phyloP scores from a whole-genome alignment of 139 green algal species.

The Auxenochlorella pyrenoidosa region DNA sequence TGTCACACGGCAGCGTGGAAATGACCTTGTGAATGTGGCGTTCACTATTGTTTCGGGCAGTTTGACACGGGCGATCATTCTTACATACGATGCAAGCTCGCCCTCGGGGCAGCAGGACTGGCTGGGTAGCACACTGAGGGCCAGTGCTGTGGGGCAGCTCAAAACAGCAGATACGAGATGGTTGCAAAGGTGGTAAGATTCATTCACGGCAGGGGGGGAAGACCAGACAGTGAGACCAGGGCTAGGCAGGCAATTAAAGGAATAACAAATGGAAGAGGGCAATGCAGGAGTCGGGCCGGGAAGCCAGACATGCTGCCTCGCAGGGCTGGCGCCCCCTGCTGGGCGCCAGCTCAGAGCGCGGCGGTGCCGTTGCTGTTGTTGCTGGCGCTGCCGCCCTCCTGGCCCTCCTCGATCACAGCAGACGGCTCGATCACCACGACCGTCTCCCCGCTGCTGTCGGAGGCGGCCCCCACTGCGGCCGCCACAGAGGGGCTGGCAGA shows the following conservation, averaged over 20 bases:
- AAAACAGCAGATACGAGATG: no score
- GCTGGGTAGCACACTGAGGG: no score
- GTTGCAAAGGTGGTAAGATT: neutral
- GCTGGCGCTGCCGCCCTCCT: neutral
- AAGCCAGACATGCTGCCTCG: no score
- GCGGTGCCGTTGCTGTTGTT: constrained; percentile 2
- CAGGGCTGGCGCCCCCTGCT: no score
- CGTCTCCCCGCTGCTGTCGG: neutral
- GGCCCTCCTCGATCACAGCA: constrained; percentile 24
- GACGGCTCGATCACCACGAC: constrained; percentile 21
- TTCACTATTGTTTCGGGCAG: no score
- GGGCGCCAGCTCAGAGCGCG: neutral
- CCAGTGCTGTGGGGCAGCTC: no score
- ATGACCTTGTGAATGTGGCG: no score
- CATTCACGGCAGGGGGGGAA: neutral
- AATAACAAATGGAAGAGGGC: neutral
- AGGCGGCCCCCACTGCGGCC: neutral
- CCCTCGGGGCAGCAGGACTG: no score
- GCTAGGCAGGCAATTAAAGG: no score
- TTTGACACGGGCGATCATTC: no score
- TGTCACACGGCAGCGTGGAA: no score
- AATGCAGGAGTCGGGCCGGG: neutral
- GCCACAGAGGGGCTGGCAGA: neutral
- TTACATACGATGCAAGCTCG: no score
- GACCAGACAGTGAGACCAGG: neutral